These are phyloP conservation scores for Aspergillus ibericus DNA, from an alignment of 2,329 filamentous ascomycete species.

Conservation along the genomic window DNA sequence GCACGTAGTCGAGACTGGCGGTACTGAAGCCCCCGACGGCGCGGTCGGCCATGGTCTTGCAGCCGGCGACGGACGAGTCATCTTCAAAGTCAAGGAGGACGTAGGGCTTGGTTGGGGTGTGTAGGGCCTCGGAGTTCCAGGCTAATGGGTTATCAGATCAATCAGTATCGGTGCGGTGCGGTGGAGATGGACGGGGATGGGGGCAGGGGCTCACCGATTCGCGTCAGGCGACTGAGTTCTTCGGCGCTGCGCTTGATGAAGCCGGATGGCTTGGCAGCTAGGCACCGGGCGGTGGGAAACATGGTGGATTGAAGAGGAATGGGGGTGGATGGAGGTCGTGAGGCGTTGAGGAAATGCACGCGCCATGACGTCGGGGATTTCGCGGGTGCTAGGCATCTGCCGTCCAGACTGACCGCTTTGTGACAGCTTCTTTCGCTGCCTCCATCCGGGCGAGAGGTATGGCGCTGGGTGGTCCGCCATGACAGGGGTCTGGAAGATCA, in stretches of 20 bases:
- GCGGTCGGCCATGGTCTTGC: constrained; percentile 79
- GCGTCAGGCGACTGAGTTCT: constrained; percentile 58
- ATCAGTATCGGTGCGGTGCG: background rate
- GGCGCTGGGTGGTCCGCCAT: too few relatives aligned
- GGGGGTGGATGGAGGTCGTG: background rate
- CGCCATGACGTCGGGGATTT: background rate
- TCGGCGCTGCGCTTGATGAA: constrained; percentile 61
- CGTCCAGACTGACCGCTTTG: background rate
- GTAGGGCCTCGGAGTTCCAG: constrained; percentile 42
- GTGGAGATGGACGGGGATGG: background rate
- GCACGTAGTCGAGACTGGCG: constrained; percentile 67
- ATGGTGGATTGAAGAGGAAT: constrained; percentile 22
- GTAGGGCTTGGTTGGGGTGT: constrained; percentile 41
- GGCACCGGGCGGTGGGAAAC: constrained; percentile 41
- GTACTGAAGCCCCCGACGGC: constrained; percentile 85
- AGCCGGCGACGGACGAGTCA: constrained; percentile 33
- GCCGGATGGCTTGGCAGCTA: constrained; percentile 44
- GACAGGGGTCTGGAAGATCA: too few relatives aligned
- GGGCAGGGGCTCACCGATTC: constrained; percentile 47
- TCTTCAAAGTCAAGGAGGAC: constrained; percentile 45
- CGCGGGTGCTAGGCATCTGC: background rate
- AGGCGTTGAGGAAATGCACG: background rate
- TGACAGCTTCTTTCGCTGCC: too few relatives aligned
- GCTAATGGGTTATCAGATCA: constrained; percentile 27
- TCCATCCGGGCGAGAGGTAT: too few relatives aligned